A percentile compares a stretch with the other conserved stretches of the same genome.
Evolutionary conservation across 164 flowering plant species (phyloP).

Genomic region (Houttuynia cordata): DNA sequence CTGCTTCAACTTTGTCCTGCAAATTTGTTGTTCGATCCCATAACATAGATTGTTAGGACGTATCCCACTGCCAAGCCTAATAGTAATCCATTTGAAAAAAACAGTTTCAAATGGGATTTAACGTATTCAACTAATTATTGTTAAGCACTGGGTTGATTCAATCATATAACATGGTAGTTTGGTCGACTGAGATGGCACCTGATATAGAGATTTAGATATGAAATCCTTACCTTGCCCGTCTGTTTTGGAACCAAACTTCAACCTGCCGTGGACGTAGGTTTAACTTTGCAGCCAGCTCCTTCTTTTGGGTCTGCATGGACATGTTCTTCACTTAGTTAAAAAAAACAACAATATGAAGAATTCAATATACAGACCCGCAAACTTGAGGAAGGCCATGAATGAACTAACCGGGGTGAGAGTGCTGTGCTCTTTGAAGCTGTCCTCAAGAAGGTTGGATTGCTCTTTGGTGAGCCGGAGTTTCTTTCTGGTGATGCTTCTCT

Average conservation of each 20-base stretch:
- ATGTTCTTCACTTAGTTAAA: neutral
- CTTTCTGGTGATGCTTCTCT: constrained; percentile 9
- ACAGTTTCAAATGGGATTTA: too few species aligned
- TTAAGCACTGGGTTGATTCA: too few species aligned
- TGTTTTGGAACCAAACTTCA: neutral
- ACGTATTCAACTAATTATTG: too few species aligned
- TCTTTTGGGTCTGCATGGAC: neutral
- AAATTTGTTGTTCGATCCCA: too few species aligned
- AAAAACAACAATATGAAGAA: too few species aligned
- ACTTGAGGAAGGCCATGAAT: neutral
- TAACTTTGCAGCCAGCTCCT: neutral
- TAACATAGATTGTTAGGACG: neutral
- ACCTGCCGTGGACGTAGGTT: neutral
- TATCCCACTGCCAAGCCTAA: too few species aligned
- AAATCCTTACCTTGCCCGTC: neutral
- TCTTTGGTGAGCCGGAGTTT: constrained; percentile 12
- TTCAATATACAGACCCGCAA: neutral
- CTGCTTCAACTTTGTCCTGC: constrained; percentile 3
- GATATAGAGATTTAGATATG: too few species aligned
- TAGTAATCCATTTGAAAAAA: too few species aligned
- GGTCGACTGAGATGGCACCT: too few species aligned
- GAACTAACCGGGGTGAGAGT: constrained; percentile 9
- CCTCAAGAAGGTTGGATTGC: constrained; percentile 7
- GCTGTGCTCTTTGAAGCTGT: constrained; percentile 11
- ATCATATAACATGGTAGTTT: too few species aligned